Base-by-base conservation (phyloP, 164 flowering plant genomes). In the Tetrastigma voinierianum region DNA sequence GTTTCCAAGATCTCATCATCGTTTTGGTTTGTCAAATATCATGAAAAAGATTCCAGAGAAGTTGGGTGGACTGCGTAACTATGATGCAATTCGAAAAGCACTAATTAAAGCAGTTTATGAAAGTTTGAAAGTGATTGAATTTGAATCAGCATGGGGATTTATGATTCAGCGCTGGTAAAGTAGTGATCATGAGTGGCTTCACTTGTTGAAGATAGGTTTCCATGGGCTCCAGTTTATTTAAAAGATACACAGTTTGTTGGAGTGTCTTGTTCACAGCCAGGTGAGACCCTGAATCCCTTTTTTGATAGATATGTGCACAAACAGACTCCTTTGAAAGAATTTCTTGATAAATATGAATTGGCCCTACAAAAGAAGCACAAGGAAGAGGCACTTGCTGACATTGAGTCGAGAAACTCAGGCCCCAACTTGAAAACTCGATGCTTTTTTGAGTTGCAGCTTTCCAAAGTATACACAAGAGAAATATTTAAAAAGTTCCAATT, bases 201-300 rank as follows among this genome's bases (percentile, higher is more conserved):
- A 62, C 23, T 59, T 91, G 20, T 84, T 71, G 87, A 82, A 69
- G 87, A 82, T 54, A 81, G 92, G 53, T 66, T 66, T 20, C 71
- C 47, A 52, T 91, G 97, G 97, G 92, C 84, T 57, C 97, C 90
- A 0, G 88, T 77, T 46, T 87, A 79, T 64, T 51, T 87, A 46
- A 87, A 89, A 59, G 87, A 88, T 46, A 77, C 75, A 2, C 78
- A 77, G 64, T 90, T 83, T 74, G 90, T 90, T 18, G 92, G 94
- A 51, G 72, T 89, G 78, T 76, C 84, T 17, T 61, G 78, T 47
- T 70, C 77, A 1, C 76, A 77, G 15, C 81, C 67, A 3, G 77
- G 75, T 15, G 97, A 87, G 69, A 62, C 56, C 18, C 40, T 83
- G 48, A 70, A 48, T 65, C 65, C 87, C 11, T 85, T 85, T 74